A percentile compares a stretch with the other conserved stretches of the same genome.
These are phyloP conservation scores for Paramyrothecium roridum DNA, from an alignment of 2,329 filamentous ascomycete species.

Conservation along the genomic window DNA sequence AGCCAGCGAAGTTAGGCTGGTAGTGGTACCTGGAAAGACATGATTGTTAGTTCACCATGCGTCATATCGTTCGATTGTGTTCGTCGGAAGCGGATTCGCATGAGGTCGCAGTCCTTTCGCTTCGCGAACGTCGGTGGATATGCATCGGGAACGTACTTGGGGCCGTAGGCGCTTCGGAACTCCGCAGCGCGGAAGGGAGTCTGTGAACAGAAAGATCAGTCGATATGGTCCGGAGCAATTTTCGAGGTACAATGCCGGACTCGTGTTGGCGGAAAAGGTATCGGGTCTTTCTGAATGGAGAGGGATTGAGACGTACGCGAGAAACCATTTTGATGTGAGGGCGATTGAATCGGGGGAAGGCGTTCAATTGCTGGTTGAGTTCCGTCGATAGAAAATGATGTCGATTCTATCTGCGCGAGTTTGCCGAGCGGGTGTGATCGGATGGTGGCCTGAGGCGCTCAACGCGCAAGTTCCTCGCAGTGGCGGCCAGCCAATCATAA, in stretches of 20 bases:
- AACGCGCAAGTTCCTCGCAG: slow-evolving; percentile 9
- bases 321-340: slow-evolving; percentile 36
- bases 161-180: slow-evolving; percentile 63
- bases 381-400: slow-evolving; percentile 22
- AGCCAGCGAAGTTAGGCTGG: slow-evolving; percentile 53
- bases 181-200: slow-evolving; percentile 41
- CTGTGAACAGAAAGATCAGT: slow-evolving; percentile 34
- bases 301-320: slow-evolving; percentile 26
- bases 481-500: slow-evolving; percentile 8
- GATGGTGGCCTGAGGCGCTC: slow-evolving; percentile 27
- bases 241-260: background rate
- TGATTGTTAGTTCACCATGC: slow-evolving; percentile 2
- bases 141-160: slow-evolving; percentile 49
- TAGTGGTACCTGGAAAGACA: slow-evolving; percentile 49
- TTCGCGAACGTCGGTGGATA: background rate
- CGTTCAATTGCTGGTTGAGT: slow-evolving; percentile 32
- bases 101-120: no score
- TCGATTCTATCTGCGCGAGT: slow-evolving; percentile 25
- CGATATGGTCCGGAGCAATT: background rate
- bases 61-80: slow-evolving; percentile 1
- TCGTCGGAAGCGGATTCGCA: background rate
- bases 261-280: background rate
- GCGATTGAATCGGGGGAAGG: slow-evolving; percentile 24
- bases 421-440: slow-evolving; percentile 30
- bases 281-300: background rate